A percentile compares a stretch with the other conserved stretches of the same genome.
Conservation (phyloP, 2,329 filamentous ascomycete genomes). For the Calycina herbarum region DNA sequence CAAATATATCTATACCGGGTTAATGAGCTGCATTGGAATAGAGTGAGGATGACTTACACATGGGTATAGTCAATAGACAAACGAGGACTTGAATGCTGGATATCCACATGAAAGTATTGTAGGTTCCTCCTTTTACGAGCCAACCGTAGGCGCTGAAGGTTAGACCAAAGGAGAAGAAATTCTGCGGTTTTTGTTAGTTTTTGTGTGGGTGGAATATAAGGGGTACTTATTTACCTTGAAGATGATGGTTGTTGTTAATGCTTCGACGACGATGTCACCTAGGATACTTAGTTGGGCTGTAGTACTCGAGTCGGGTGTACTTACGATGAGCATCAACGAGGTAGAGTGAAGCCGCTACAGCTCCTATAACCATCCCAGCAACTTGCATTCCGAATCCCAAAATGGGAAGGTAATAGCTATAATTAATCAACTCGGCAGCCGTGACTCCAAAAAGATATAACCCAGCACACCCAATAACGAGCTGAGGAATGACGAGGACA, state of each 20-base stretch:
- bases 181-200: constrained; percentile 41
- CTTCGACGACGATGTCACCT: constrained; percentile 81
- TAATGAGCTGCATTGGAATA: neutral
- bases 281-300: constrained; percentile 3
- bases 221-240: too few species aligned
- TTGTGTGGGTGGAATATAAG: too few species aligned
- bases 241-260: constrained; percentile 84
- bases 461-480: constrained; percentile 74
- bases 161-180: constrained; percentile 84
- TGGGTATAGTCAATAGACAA: constrained; percentile 72
- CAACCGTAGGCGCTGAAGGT: constrained; percentile 85
- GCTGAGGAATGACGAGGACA: constrained; percentile 77
- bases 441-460: constrained; percentile 84
- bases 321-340: constrained; percentile 89
- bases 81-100: constrained; percentile 75
- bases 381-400: constrained; percentile 85
- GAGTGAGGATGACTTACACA: constrained; percentile 59
- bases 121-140: constrained; percentile 66
- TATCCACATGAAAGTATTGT: constrained; percentile 65
- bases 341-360: constrained; percentile 71
- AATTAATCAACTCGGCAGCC: constrained; percentile 60
- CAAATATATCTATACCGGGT: constrained; percentile 63
- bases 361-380: constrained; percentile 87
- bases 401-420: constrained; percentile 68
- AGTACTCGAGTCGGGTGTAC: constrained; percentile 38